Percentiles rank a stretch among this genome's conserved stretches.
These are phyloP conservation scores for Candida bentonensis DNA, from an alignment of 805 yeast species.

Conservation along the genomic window DNA sequence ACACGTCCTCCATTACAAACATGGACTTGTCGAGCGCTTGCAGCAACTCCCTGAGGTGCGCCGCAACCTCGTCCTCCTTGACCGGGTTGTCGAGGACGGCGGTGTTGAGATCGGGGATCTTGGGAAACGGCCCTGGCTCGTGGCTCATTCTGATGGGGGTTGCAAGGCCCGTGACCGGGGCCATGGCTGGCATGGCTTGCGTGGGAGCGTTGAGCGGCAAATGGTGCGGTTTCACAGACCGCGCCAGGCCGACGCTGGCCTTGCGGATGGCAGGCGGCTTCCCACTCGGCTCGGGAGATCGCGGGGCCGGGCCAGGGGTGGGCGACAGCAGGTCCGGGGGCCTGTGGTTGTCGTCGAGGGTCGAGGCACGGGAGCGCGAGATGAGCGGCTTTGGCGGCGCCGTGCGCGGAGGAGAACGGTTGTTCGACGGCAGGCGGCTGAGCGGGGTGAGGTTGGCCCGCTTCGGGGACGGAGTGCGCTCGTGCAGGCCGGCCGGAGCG, in stretches of 20 bases:
- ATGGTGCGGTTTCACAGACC: constrained; percentile 3
- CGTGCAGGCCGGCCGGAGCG: constrained; percentile 5
- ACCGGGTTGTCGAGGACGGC: constrained; percentile 24
- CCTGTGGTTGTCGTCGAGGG: neutral
- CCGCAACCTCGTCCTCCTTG: constrained; percentile 19
- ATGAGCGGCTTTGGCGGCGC: constrained; percentile 2
- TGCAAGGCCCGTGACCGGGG: constrained; percentile 2
- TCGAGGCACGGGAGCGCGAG: neutral
- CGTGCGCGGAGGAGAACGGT: constrained; percentile 11
- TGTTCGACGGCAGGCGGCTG: constrained; percentile 21
- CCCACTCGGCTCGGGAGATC: neutral
- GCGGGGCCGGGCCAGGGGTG: neutral
- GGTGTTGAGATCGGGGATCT: constrained; percentile 22
- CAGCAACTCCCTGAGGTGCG: constrained; percentile 21
- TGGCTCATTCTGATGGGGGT: constrained; percentile 3
- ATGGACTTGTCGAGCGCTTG: constrained; percentile 16
- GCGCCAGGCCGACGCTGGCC: constrained; percentile 7
- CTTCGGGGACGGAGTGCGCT: constrained; percentile 36
- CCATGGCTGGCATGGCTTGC: constrained; percentile 3
- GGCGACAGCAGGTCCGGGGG: constrained; percentile 1
- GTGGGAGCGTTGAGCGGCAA: constrained; percentile 4
- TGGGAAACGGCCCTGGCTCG: constrained; percentile 14
- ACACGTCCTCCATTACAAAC: neutral
- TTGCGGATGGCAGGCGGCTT: constrained; percentile 3
- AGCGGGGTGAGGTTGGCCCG: constrained; percentile 13